Base-by-base conservation (phyloP, 1,139 yeast genomes). In the Geotrichum aggregatum region DNA sequence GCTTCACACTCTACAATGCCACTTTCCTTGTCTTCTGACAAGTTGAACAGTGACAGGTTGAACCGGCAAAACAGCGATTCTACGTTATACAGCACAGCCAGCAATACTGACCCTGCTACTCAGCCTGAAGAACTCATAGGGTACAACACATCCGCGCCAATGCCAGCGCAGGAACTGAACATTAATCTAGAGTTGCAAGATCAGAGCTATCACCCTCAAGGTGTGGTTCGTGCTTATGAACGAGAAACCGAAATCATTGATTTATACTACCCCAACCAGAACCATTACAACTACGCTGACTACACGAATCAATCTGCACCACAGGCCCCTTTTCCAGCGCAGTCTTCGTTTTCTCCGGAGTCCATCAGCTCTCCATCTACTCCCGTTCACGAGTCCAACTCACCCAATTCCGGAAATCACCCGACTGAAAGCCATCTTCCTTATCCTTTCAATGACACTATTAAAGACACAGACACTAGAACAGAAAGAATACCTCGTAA, bases 101-200 rank as follows among this genome's bases (percentile, higher is more conserved):
- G 44, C 26, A 28, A 18, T 5, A n/a, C n/a, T 41, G 21, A 26
- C 18, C 26, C 10, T 3, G 28, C 24, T 16, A 19, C 14, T 13
- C 44, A 41, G 35, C 44, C 44, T 4, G 44, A 26, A n/a, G 44
- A 41, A 26, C 11, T 41, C 21, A 41, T 28, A 2, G 8, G 22
- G 7, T 41, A 28, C 35, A 41, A 41, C 8, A 8, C 24, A 13
- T 16, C 44, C 2, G 44, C 44, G 14, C 44, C 44, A 3, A 14
- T n/a, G 14, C 35, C 35, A 2, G 35, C n/a, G n/a, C 11, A 26
- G 18, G 21, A 26, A 19, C 4, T 41, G 11, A 41, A 22, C 18
- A 7, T 24, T 16, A 38, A 21, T 38, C 7, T 18, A 10, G 41
- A 24, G 14, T 38, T 38, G 14, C 41, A 38, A 38, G 28, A 10